These are phyloP conservation scores for Penicillium maclennaniae DNA, from an alignment of 495 filamentous ascomycete species.

Conservation along the genomic window DNA sequence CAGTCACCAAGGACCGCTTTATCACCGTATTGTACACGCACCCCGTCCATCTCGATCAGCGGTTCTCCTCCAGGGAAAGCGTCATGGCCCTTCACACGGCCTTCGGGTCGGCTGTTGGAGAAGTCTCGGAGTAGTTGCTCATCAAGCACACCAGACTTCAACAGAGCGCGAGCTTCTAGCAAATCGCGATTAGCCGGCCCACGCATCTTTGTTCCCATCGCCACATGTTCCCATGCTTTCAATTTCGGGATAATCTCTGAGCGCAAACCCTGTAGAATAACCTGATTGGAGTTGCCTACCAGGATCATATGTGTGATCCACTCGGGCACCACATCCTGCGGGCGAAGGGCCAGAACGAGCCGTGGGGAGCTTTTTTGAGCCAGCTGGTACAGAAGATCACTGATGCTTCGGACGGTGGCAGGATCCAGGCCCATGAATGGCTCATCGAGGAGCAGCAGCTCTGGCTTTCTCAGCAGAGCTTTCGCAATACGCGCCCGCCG, in stretches of 20 bases:
- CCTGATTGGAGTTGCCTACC: conserved; percentile 55
- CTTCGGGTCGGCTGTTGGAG: conserved; percentile 2
- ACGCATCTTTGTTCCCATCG: not conserved
- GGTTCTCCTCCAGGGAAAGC: conserved; percentile 48
- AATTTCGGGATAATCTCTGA: conserved; percentile 17
- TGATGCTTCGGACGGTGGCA: conserved; percentile 64
- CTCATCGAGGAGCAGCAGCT: conserved; percentile 84
- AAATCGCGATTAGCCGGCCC: not conserved
- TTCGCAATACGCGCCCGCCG: conserved; percentile 82
- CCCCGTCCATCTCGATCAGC: conserved; percentile 81
- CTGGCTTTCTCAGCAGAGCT: conserved; percentile 71
- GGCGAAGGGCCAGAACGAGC: conserved; percentile 70
- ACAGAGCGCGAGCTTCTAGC: conserved; percentile 4
- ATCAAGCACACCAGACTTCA: conserved; percentile 30
- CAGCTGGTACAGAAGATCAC: conserved; percentile 61
- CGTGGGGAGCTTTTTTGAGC: conserved; percentile 62
- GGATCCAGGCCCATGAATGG: conserved; percentile 98
- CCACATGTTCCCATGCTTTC: conserved; percentile 23
- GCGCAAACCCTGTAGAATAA: conserved; percentile 42
- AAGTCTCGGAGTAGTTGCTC: conserved; percentile 31
- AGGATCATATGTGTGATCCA: conserved; percentile 85
- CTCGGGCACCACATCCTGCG: conserved; percentile 79
- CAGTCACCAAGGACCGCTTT: conserved; percentile 76
- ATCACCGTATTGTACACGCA: conserved; percentile 72
- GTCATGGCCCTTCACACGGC: not conserved